phyloP scores from a whole-genome alignment of 495 filamentous ascomycete genomes.

The Daldinia childiae region DNA sequence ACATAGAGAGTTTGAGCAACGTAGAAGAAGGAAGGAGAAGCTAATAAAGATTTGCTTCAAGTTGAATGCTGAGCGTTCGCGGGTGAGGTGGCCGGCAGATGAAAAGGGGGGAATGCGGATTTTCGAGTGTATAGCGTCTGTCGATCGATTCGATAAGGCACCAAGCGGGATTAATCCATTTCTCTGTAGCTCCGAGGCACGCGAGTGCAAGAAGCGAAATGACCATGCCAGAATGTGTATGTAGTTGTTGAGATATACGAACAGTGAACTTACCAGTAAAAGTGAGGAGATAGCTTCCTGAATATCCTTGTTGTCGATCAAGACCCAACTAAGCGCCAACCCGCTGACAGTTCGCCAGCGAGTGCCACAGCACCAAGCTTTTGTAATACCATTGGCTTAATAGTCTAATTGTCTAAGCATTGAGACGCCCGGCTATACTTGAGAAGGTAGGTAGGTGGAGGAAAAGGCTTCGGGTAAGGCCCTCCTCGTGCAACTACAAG shows the following conservation, averaged over 20 bases:
- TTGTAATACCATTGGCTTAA: slow-evolving; percentile 27
- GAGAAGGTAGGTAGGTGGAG: slow-evolving; percentile 33
- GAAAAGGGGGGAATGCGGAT: slow-evolving; percentile 15
- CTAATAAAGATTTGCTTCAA: slow-evolving; percentile 30
- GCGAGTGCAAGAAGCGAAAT: slow-evolving; percentile 2
- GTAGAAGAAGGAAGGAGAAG: slow-evolving; percentile 16
- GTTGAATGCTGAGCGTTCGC: slow-evolving; percentile 22
- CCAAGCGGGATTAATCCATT: neutral
- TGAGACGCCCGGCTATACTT: slow-evolving; percentile 32
- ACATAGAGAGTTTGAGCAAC: slow-evolving; percentile 40
- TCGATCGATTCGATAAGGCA: slow-evolving; percentile 1
- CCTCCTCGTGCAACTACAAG: slow-evolving; percentile 32
- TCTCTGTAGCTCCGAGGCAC: neutral
- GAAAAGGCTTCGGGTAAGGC: slow-evolving; percentile 41
- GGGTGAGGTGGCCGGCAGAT: slow-evolving; percentile 28
- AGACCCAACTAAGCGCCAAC: slow-evolving; percentile 33
- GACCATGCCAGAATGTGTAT: neutral
- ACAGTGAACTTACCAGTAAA: slow-evolving; percentile 8
- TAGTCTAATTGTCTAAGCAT: slow-evolving; percentile 20
- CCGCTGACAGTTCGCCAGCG: slow-evolving; percentile 42
- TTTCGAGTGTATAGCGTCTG: slow-evolving; percentile 15
- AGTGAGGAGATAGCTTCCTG: slow-evolving; percentile 16
- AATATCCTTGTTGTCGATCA: slow-evolving; percentile 41
- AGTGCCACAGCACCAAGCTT: slow-evolving; percentile 16
- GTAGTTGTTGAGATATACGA: slow-evolving; percentile 10